Base-by-base conservation (phyloP, 306 rosid genomes). In the Inga laurina region DNA sequence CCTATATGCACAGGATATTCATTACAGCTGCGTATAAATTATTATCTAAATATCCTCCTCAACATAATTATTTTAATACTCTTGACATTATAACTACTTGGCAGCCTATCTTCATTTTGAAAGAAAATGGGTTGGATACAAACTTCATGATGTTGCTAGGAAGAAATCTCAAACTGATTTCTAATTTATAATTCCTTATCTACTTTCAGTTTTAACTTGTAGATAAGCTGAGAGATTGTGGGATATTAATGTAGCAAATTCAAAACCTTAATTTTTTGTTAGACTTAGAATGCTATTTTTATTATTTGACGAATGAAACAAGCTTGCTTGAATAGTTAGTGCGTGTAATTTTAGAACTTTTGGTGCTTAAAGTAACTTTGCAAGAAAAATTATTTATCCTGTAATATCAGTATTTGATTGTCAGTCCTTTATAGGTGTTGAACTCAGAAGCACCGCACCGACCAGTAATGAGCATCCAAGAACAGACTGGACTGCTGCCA, bases 401-500 rank as follows among this genome's bases (percentile, higher is more conserved):
- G 72, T 59, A 52, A 24, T 48, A 69, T 46, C 78, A 52, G 43
- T 75, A 46, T 46, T 67, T 61, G 67, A 81, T 66, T 15, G 43
- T 39, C 56, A 54, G 45, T 83, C 37, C 82, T 80, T 49, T 87
- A 76, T 82, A 91, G 97, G 89, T 82, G 90, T 90, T 75, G 91
- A 87, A 83, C 74, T 80, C 22, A 77, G 83, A 59, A 72, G 81
- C 82, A 35, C 78, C 61, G 90, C 76, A 43, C 80, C 86, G 72
- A 74, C 86, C 30, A 84, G 85, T 84, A 88, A 78, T 71, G 95
- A 90, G 82, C 93, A 85, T 39, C 79, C 81, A 59, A 89, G 81
- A 87, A 87, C 92, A n/a, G 91, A 89, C 44, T 90, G 95, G 97
- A 89, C 88, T 56, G 79, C 54, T 75, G 90, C 83, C 39, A 93